Evolutionary conservation across 805 yeast genomes (phyloP).

Genomic region (Kodamaea nitidulidarum): DNA sequence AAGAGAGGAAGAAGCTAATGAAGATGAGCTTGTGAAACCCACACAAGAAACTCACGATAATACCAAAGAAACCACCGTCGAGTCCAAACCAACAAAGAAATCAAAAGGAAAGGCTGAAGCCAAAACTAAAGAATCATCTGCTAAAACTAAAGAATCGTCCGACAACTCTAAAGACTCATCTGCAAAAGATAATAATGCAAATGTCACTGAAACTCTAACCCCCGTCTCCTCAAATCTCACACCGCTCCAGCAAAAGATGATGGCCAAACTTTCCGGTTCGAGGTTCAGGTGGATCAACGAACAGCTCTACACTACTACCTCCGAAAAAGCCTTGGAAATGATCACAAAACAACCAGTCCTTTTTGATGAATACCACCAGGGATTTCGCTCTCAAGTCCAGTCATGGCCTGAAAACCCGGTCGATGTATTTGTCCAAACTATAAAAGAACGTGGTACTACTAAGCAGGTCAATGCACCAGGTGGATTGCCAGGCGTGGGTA

Average conservation of each 20-base stretch:
- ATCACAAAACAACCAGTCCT: conserved; percentile 79
- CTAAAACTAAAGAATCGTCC: no score
- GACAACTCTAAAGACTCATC: no score
- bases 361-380: conserved; percentile 92
- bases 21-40: conserved; percentile 22
- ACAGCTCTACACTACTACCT: conserved; percentile 83
- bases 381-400: conserved; percentile 91
- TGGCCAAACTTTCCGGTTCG: conserved; percentile 90
- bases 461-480: conserved; percentile 92
- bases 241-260: conserved; percentile 91
- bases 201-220: conserved; percentile 9
- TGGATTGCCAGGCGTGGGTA: conserved; percentile 71
- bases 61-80: conserved; percentile 14
- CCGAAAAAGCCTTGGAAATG: conserved; percentile 69
- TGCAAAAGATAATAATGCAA: neutral
- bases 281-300: conserved; percentile 98
- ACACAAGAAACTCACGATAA: no score
- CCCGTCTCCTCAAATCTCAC: conserved; percentile 52
- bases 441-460: conserved; percentile 49
- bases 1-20: conserved; percentile 15
- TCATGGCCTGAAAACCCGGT: conserved; percentile 99
- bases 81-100: conserved; percentile 15
- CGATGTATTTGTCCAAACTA: conserved; percentile 75
- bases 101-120: conserved; percentile 11
- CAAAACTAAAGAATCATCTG: conserved; percentile 7